These are phyloP conservation scores for Candida chauliodis DNA, from an alignment of 805 yeast genomes.

Conservation along the genomic window DNA sequence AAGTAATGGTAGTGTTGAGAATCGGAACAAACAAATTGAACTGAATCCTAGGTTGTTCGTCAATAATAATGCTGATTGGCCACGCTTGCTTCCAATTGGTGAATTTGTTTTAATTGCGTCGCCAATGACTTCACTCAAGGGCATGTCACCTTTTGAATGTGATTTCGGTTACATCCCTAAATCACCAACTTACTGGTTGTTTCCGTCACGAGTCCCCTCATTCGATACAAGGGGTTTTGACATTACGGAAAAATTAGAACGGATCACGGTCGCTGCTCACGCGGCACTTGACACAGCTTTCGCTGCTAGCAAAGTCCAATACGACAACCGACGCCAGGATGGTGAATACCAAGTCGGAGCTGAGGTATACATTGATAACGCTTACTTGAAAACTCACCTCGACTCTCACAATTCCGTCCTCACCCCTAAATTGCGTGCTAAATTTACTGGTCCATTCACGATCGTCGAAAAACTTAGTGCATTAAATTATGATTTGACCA, in stretches of 20 bases:
- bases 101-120: background rate
- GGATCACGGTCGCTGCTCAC: background rate
- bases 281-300: background rate
- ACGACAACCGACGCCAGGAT: background rate
- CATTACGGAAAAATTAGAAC: background rate
- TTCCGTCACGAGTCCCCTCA: background rate
- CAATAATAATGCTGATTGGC: background rate
- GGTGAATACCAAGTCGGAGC: background rate
- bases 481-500: no score
- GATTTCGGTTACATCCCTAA: background rate
- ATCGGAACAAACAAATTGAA: constrained; percentile 1
- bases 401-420: background rate
- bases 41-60: background rate
- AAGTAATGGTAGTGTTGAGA: background rate
- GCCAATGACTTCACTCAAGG: background rate
- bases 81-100: background rate
- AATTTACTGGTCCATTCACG: constrained; percentile 1
- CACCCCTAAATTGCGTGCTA: background rate
- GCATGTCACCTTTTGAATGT: background rate
- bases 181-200: background rate
- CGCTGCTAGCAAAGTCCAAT: background rate
- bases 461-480: background rate
- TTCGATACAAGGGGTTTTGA: background rate
- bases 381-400: background rate
- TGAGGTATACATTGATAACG: background rate